Evolutionary conservation across 1,284 basidiomycete genomes (phyloP).

Genomic region (Austroboletus sp.): DNA sequence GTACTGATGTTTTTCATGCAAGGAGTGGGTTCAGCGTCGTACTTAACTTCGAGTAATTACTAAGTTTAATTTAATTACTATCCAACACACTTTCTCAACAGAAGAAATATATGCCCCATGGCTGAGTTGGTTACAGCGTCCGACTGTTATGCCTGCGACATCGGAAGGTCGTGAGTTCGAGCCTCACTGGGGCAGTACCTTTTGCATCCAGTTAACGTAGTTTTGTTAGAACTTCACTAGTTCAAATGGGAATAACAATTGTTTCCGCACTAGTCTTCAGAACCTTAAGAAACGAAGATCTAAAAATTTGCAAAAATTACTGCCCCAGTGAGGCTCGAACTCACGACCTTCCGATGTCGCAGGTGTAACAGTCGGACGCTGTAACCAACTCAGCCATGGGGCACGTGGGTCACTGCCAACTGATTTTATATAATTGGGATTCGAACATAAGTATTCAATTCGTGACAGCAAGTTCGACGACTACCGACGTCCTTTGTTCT

Average conservation of each 20-base stretch:
- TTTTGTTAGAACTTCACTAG: too few species aligned
- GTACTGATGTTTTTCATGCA: too few species aligned
- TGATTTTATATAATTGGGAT: too few species aligned
- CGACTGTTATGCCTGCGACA: conserved; percentile 54
- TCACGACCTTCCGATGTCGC: conserved; percentile 62
- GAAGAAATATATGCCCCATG: conserved; percentile 58
- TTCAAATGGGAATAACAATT: too few species aligned
- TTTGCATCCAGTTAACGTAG: too few species aligned
- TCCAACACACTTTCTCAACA: too few species aligned
- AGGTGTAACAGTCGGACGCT: conserved; percentile 69
- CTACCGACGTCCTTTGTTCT: conserved; percentile 38
- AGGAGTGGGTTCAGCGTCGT: too few species aligned
- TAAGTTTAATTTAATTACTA: too few species aligned
- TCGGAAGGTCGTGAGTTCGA: conserved; percentile 75
- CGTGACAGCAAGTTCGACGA: not conserved
- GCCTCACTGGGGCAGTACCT: conserved; percentile 57
- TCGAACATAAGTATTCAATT: not conserved
- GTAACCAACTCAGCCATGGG: conserved; percentile 78
- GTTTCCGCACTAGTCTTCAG: too few species aligned
- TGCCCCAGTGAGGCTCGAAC: conserved; percentile 71
- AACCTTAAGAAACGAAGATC: too few species aligned
- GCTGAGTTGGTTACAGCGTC: conserved; percentile 79
- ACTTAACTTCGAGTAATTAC: too few species aligned
- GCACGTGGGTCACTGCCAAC: conserved; percentile 32
- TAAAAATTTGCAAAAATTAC: conserved; percentile 20